Evolutionary conservation across 2,329 filamentous ascomycete genomes (phyloP).

Genomic region (Sarocladium kiliense): DNA sequence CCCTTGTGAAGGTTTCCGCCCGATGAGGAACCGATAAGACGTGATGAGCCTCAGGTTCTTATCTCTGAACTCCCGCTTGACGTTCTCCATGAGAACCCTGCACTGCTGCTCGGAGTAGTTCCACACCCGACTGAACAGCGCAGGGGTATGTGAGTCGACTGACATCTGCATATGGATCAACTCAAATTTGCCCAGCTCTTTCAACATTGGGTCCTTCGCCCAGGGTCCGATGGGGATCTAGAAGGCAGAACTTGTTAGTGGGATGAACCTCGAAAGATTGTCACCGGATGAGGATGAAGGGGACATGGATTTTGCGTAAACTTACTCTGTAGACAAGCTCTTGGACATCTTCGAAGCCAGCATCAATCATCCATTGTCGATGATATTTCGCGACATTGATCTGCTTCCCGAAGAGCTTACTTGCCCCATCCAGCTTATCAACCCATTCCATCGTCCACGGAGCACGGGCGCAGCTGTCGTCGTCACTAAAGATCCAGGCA

Average conservation of each 20-base stretch:
- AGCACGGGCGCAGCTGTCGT: conserved; percentile 30
- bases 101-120: conserved; percentile 35
- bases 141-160: conserved; percentile 34
- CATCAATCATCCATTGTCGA: conserved; percentile 32
- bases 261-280: no score
- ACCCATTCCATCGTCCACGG: conserved; percentile 35
- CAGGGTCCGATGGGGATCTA: conserved; percentile 34
- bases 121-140: conserved; percentile 32
- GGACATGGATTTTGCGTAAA: not conserved
- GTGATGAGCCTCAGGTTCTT: conserved; percentile 21
- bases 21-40: conserved; percentile 27
- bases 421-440: conserved; percentile 28
- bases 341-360: conserved; percentile 30
- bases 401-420: conserved; percentile 30
- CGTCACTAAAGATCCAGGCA: conserved; percentile 32
- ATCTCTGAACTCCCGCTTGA: conserved; percentile 31
- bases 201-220: conserved; percentile 29
- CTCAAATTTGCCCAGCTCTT: conserved; percentile 31
- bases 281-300: no score
- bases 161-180: conserved; percentile 37
- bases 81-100: conserved; percentile 34
- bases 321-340: conserved; percentile 24
- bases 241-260: not conserved
- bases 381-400: conserved; percentile 32
- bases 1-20: conserved; percentile 24